These are phyloP conservation scores for Marasmius sp. DNA, from an alignment of 1,284 basidiomycete genomes.

Conservation along the genomic window DNA sequence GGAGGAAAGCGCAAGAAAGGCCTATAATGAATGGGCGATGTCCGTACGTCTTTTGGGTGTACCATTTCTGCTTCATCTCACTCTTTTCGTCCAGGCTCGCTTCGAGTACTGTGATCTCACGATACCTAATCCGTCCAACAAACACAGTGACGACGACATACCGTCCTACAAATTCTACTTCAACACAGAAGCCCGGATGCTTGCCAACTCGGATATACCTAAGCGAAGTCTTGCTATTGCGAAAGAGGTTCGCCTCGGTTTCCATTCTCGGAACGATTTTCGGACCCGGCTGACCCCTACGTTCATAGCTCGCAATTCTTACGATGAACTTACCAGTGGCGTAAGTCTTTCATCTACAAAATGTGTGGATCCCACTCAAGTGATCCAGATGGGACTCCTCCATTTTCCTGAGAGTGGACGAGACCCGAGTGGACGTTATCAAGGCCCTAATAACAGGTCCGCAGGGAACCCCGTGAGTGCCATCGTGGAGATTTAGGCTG, in stretches of 20 bases:
- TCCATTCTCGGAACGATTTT: background rate
- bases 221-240: constrained; percentile 89
- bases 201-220: constrained; percentile 78
- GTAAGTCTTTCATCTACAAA: background rate
- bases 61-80: background rate
- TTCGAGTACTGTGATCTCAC: constrained; percentile 86
- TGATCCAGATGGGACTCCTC: constrained; percentile 1
- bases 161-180: constrained; percentile 80
- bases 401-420: constrained; percentile 84
- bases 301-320: constrained; percentile 80
- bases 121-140: constrained; percentile 45
- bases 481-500: background rate
- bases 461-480: constrained; percentile 86
- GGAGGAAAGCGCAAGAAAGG: constrained; percentile 65
- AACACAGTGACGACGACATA: constrained; percentile 41
- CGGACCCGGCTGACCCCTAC: constrained; percentile 5
- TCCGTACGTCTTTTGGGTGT: background rate
- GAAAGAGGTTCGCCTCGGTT: constrained; percentile 64
- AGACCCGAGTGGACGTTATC: constrained; percentile 86
- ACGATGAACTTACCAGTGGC: constrained; percentile 87
- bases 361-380: background rate
- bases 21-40: constrained; percentile 82
- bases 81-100: constrained; percentile 38
- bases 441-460: constrained; percentile 90
- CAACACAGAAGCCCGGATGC: constrained; percentile 76